Evolutionary conservation across 257 asterid species (phyloP), one percentile per base, ranked within the genome.

Genomic region (Nemophila menziesii): DNA sequence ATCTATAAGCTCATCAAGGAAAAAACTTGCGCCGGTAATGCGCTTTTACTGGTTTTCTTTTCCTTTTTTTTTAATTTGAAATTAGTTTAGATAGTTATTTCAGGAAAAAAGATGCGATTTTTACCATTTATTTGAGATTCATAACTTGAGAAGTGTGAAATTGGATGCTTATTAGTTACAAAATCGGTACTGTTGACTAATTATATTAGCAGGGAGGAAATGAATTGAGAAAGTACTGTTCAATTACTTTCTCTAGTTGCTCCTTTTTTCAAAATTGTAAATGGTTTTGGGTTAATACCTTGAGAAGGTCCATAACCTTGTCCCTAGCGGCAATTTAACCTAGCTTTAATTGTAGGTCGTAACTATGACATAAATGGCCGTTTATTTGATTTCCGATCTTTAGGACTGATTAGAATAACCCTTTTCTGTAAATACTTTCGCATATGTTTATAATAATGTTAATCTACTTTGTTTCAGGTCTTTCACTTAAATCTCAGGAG

Each of bases 401-500:
- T n/a, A n/a, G n/a, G n/a, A n/a, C n/a, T n/a, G n/a, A n/a, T n/a
- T n/a, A n/a, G n/a, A n/a, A n/a, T n/a, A n/a, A n/a, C n/a, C n/a
- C n/a, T n/a, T n/a, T n/a, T n/a, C n/a, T n/a, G n/a, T n/a, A 7
- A 29, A 29, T 26, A 7, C 36, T 2, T 29, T 29, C 12, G 9
- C 36, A 29, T 7, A 5, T 29, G 36, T 29, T 7, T 3, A 29
- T 29, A 7, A n/a, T n/a, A n/a, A 10, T 29, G 36, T 29, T 29
- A 7, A 2, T 29, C 36, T 29, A 29, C 36, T 20, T 15, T 22
- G 6, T 51, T 62, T 72, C 84, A 80, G 93, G 93, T 49, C 69
- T 80, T 66, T 80, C 93, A 33, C 71, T 80, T 49, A 80, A 77
- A 70, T 68, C 92, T 26, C 92, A 80, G 72, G 86, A 73, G 66